These are phyloP conservation scores for Podosphaera aphanis DNA, from an alignment of 2,329 filamentous ascomycete genomes.

Conservation along the genomic window DNA sequence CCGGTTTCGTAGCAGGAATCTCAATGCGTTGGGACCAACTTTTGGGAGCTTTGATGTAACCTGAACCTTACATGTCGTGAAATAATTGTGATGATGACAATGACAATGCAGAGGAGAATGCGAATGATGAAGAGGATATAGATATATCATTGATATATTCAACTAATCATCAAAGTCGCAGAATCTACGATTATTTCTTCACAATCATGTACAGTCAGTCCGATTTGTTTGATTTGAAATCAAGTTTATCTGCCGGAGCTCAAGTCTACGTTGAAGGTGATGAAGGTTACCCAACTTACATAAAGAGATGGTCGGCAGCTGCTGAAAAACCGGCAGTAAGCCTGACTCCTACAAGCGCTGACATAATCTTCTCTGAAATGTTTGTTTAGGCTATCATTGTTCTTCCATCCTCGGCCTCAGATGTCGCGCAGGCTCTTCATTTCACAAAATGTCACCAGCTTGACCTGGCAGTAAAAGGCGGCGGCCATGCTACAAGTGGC, in stretches of 20 bases:
- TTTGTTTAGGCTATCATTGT: slow-evolving; percentile 6
- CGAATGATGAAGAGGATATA: no score
- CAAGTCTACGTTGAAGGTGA: slow-evolving; percentile 5
- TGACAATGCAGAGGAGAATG: no score
- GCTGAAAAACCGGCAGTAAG: slow-evolving; percentile 9
- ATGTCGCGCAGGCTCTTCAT: slow-evolving; percentile 6
- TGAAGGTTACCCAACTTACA: slow-evolving; percentile 5
- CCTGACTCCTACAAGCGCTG: not conserved
- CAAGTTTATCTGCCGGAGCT: slow-evolving; percentile 1
- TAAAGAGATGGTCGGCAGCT: slow-evolving; percentile 8
- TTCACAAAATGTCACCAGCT: slow-evolving; percentile 4
- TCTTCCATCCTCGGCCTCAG: slow-evolving; percentile 5
- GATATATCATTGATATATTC: no score
- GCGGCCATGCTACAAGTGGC: slow-evolving; percentile 7
- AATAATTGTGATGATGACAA: no score
- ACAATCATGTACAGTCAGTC: not conserved
- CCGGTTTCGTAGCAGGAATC: no score
- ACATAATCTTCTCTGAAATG: not conserved
- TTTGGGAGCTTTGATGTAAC: no score
- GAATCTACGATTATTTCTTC: no score
- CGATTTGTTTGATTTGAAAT: not conserved
- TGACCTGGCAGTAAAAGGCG: slow-evolving; percentile 6
- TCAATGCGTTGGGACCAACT: no score
- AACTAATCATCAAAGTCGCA: no score
- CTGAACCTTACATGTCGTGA: no score